Percentiles rank a stretch among this genome's conserved stretches.
Evolutionary conservation across 805 yeast genomes (phyloP).

Genomic region (Yamadazyma tumulicola): DNA sequence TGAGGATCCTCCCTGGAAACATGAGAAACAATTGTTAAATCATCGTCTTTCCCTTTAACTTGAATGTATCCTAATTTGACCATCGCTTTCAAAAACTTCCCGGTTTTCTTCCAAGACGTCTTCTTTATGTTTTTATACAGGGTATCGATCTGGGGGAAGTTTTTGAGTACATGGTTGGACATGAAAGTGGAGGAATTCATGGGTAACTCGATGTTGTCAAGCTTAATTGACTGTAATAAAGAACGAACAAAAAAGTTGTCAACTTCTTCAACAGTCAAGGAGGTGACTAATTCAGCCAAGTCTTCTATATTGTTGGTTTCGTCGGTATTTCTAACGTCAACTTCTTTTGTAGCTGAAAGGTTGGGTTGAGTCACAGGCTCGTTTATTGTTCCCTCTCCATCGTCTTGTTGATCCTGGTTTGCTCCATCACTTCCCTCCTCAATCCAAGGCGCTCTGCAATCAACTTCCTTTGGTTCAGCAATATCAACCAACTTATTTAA

Average conservation of each 20-base stretch:
- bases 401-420: constrained; percentile 1
- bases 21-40: constrained; percentile 52
- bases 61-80: constrained; percentile 70
- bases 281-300: constrained; percentile 9
- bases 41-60: constrained; percentile 83
- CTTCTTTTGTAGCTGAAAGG: constrained; percentile 8
- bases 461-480: constrained; percentile 23
- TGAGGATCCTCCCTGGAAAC: constrained; percentile 45
- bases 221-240: constrained; percentile 63
- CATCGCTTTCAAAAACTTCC: constrained; percentile 82
- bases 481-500: constrained; percentile 46
- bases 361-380: constrained; percentile 2
- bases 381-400: constrained; percentile 5
- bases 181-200: constrained; percentile 71
- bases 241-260: constrained; percentile 75
- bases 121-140: constrained; percentile 61
- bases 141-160: constrained; percentile 66
- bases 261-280: constrained; percentile 56
- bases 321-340: constrained; percentile 3
- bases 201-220: constrained; percentile 58
- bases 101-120: constrained; percentile 85
- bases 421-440: constrained; percentile 7
- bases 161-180: constrained; percentile 62
- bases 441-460: constrained; percentile 36
- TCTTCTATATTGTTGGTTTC: constrained; percentile 10